These are phyloP conservation scores for Fagopyrum esculentum DNA, from an alignment of 148 eudicot species.

Conservation along the genomic window DNA sequence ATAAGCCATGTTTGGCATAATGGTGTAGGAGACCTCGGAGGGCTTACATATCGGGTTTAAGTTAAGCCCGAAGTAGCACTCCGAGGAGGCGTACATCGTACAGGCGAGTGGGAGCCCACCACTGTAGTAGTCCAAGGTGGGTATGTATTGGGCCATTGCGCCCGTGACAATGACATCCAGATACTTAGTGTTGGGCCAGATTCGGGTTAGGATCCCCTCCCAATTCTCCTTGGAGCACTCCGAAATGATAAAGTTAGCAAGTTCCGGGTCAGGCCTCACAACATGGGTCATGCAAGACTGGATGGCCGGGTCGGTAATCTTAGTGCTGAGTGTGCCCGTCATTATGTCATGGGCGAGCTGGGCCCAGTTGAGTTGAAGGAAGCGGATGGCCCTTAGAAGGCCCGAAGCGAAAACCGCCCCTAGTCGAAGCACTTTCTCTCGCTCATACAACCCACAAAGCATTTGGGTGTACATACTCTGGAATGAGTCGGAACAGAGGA, in stretches of 20 bases:
- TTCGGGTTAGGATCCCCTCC: slow-evolving; percentile 63
- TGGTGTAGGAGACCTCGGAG: slow-evolving; percentile 72
- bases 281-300: slow-evolving; percentile 25
- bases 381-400: slow-evolving; percentile 84
- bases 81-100: slow-evolving; percentile 82
- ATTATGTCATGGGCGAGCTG: slow-evolving; percentile 48
- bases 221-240: slow-evolving; percentile 53
- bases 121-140: slow-evolving; percentile 64
- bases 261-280: slow-evolving; percentile 43
- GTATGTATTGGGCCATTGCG: slow-evolving; percentile 86
- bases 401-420: slow-evolving; percentile 91
- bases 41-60: slow-evolving; percentile 79
- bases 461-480: slow-evolving; percentile 88
- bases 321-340: slow-evolving; percentile 38
- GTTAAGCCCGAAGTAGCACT: slow-evolving; percentile 74
- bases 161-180: slow-evolving; percentile 86
- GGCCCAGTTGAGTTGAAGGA: slow-evolving; percentile 73
- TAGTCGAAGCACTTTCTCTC: slow-evolving; percentile 53
- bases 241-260: slow-evolving; percentile 33
- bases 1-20: slow-evolving; percentile 95
- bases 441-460: slow-evolving; percentile 74
- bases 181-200: slow-evolving; percentile 83
- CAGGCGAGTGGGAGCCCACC: slow-evolving; percentile 69
- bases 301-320: slow-evolving; percentile 36
- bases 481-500: slow-evolving; percentile 71